phyloP scores from a whole-genome alignment of 179 eudicot species.

The Heliamphora pulchella region DNA sequence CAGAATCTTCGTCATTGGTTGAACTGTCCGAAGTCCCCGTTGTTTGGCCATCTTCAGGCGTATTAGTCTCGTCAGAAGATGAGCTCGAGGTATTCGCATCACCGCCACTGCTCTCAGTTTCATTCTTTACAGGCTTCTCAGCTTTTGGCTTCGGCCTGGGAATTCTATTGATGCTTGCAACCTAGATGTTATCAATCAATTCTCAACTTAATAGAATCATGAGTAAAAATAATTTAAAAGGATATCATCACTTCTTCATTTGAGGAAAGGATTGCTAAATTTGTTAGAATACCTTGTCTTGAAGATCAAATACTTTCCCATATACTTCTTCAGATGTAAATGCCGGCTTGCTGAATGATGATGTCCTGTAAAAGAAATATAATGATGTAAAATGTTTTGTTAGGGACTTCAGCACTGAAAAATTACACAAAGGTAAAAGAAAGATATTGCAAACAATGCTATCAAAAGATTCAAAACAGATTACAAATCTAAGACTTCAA shows the following conservation, averaged over 20 bases:
- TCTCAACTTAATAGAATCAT: background rate
- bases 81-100: conserved; percentile 25
- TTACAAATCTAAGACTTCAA: too few relatives aligned
- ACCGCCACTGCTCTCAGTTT: conserved; percentile 35
- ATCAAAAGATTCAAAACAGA: too few relatives aligned
- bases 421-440: too few relatives aligned
- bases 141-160: conserved; percentile 91
- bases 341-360: conserved; percentile 49
- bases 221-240: background rate
- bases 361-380: conserved; percentile 36
- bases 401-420: too few relatives aligned
- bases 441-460: too few relatives aligned
- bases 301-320: conserved; percentile 52
- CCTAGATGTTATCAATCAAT: conserved; percentile 32
- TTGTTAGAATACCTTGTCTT: conserved; percentile 8
- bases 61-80: conserved; percentile 28
- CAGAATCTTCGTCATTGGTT: conserved; percentile 28
- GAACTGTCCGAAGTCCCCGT: conserved; percentile 28
- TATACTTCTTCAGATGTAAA: conserved; percentile 73
- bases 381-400: background rate
- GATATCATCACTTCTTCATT: background rate
- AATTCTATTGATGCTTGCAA: conserved; percentile 54
- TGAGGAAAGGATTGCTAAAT: background rate
- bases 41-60: conserved; percentile 26
- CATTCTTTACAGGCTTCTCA: conserved; percentile 71